phyloP scores from a whole-genome alignment of 163 green algal species.

The Botryococcus braunii region DNA sequence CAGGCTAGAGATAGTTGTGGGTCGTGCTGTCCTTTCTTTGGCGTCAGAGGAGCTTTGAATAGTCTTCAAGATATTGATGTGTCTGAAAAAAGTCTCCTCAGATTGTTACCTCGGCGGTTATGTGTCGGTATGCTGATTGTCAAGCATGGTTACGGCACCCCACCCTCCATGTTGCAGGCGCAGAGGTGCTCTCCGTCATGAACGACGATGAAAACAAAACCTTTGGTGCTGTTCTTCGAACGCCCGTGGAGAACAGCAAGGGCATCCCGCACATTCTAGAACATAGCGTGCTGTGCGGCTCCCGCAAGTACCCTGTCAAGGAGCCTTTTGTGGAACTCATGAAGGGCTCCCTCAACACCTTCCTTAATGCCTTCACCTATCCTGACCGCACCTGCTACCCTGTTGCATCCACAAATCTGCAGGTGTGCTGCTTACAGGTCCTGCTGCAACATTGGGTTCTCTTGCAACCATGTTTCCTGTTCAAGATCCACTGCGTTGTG shows the following conservation, averaged over 20 bases:
- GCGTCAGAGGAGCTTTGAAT: too few species aligned
- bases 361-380: constrained; percentile 99
- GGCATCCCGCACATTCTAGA: constrained; percentile 97
- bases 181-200: constrained; percentile 87
- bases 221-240: constrained; percentile 94
- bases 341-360: constrained; percentile 96
- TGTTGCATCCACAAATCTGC: constrained; percentile 85
- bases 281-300: constrained; percentile 90
- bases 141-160: neutral
- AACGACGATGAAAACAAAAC: constrained; percentile 98
- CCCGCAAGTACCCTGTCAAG: constrained; percentile 86
- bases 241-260: constrained; percentile 78
- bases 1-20: too few species aligned
- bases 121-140: neutral
- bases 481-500: too few species aligned
- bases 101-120: too few species aligned
- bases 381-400: constrained; percentile 99
- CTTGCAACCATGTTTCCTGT: too few species aligned
- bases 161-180: constrained; percentile 43
- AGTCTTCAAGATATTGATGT: too few species aligned
- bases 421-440: too few species aligned
- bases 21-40: too few species aligned
- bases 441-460: too few species aligned
- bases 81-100: too few species aligned
- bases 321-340: constrained; percentile 99